Evolutionary conservation across 352 stramenopile species (phyloP), one percentile per base, ranked within the genome.

Genomic region (Phytophthora hibernalis): DNA sequence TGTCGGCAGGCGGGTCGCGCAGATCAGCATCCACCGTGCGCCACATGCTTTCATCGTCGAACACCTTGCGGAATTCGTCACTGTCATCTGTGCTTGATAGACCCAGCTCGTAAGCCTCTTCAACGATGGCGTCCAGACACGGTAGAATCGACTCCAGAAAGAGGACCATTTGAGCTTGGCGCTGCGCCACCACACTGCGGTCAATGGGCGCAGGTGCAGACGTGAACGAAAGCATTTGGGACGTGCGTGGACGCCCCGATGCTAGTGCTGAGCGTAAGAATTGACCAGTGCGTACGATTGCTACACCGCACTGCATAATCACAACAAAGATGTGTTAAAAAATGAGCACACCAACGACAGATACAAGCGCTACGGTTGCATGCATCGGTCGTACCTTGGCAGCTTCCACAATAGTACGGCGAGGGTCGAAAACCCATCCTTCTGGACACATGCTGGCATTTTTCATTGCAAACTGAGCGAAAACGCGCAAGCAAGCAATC

Each of bases 141-240:
- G 85, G 85, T 31, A 91, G 45, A 49, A 93, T 91, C 15, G 85
- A 93, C 65, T 93, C 85, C 26, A 93, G 66, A 58, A 93, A 93
- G 31, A 92, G 70, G 22, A 90, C 68, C 83, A 93, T 93, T 71
- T 93, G 85, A 57, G 87, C 77, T 68, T 92, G 83, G 13, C 82
- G 83, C 64, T 93, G 85, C 0, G 56, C 63, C 40, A 93, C 74
- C 5, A 87, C 77, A 31, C 75, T 70, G 16, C 68, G 78, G 63
- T 93, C 81, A 18, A 90, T 77, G 5, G 72, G 55, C 26, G 71
- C 58, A 2, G 72, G 61, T 1, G 67, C 61, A 5, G 68, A 20
- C 15, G 78, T 78, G 48, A 91, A 92, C 35, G 79, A 83, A 30
- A 92, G 57, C 35, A 87, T 54, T 40, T 82, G 74, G 2, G 82